Evolutionary conservation across 78 protist species (phyloP), one percentile per base, ranked within the genome.

Genomic region (Chrysochromulina tobinii): DNA sequence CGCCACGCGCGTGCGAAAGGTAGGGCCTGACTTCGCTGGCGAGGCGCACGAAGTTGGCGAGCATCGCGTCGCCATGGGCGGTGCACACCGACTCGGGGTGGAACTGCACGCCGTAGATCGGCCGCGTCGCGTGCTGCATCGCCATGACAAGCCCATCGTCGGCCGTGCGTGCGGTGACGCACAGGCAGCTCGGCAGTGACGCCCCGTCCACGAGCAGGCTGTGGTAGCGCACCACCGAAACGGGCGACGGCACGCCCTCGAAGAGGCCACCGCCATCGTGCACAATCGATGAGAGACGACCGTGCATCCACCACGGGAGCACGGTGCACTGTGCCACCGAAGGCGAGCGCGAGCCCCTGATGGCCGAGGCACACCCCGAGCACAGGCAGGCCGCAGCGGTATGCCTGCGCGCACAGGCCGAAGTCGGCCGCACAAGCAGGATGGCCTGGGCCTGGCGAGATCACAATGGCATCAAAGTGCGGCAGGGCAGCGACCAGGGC

Each of bases 71-170:
- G 6, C 97, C 97, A 75, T 77, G 51, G 86, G 94, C 89, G 17
- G 96, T 93, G 94, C 96, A 94, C 18, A 96, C 79, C 11, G 95
- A 92, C 92, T 94, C 97, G 12, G 97, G 97, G 88, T 96, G 97
- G 89, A 94, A 96, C 92, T 96, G 97, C 85, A 96, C 94, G 25
- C 97, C 96, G 81, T 85, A 93, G 2, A 84, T 77, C 61, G 94
- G 95, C 51, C 51, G 54, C 61, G 51, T 0, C 2, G 15, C 0
- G 73, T 92, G 94, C 77, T 50, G n/a, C n/a, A 96, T 0, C 12
- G 93, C 97, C 97, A 96, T 96, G 18, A 94, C 66, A 12, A 58
- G 1, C 2, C 92, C 93, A 50, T 67, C 81, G 67, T 75, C 91
- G 3, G 54, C 21, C n/a, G 87, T 3, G 38, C 5, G 3, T 9